Evolutionary conservation across 2,329 filamentous ascomycete species (phyloP).

Genomic region (Zasmidium citrigriseum): DNA sequence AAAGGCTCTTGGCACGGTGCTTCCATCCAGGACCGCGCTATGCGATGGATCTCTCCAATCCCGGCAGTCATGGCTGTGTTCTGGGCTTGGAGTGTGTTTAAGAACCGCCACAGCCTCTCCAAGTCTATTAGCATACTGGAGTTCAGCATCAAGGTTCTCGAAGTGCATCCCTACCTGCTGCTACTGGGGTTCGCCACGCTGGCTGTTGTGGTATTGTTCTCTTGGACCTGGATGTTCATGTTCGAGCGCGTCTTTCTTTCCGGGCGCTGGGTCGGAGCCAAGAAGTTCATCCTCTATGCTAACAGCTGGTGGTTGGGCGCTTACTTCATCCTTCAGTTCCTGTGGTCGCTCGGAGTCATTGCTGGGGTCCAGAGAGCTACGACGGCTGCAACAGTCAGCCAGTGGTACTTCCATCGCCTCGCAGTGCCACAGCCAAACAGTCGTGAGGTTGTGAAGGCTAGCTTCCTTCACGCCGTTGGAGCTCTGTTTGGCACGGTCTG

Average conservation of each 20-base stretch:
- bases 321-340: slow-evolving; percentile 89
- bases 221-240: slow-evolving; percentile 96
- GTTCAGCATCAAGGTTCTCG: slow-evolving; percentile 84
- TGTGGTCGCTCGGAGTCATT: slow-evolving; percentile 89
- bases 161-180: slow-evolving; percentile 80
- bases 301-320: slow-evolving; percentile 95
- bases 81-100: slow-evolving; percentile 83
- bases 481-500: slow-evolving; percentile 92
- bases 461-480: slow-evolving; percentile 76
- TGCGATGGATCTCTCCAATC: slow-evolving; percentile 83
- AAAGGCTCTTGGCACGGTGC: slow-evolving; percentile 73
- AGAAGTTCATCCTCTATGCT: slow-evolving; percentile 76
- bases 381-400: slow-evolving; percentile 90
- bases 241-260: slow-evolving; percentile 93
- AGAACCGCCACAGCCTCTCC: slow-evolving; percentile 75
- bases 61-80: slow-evolving; percentile 72
- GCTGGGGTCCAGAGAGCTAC: slow-evolving; percentile 87
- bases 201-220: slow-evolving; percentile 77
- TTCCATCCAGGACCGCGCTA: slow-evolving; percentile 80
- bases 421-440: slow-evolving; percentile 75
- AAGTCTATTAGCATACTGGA: slow-evolving; percentile 88
- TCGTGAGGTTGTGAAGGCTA: slow-evolving; percentile 77
- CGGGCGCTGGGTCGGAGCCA: slow-evolving; percentile 67
- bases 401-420: slow-evolving; percentile 98
- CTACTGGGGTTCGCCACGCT: slow-evolving; percentile 80